A percentile compares a stretch with the other conserved stretches of the same genome.
These are phyloP conservation scores for Noccaea caerulescens DNA, from an alignment of 345 rosid species.

Conservation along the genomic window DNA sequence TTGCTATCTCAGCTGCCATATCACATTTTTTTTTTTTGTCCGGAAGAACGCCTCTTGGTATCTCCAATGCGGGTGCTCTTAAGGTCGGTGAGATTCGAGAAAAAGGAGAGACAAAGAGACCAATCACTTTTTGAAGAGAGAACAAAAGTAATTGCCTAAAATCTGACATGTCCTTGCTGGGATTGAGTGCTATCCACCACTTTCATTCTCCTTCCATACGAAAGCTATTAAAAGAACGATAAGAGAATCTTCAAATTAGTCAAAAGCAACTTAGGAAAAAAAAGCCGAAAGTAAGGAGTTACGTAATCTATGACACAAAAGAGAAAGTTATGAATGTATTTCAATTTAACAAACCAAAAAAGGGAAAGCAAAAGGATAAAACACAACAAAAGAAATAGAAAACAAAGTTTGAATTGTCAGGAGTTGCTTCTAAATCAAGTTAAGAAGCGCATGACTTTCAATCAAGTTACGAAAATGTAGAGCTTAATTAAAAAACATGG, in stretches of 20 bases:
- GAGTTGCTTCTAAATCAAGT: constrained; percentile 45
- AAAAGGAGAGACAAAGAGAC: constrained; percentile 41
- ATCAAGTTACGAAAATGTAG: not conserved
- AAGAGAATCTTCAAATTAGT: constrained; percentile 39
- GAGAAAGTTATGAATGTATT: constrained; percentile 25
- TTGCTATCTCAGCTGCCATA: no score
- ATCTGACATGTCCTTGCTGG: constrained; percentile 35
- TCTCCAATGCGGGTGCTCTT: no score
- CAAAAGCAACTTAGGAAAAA: constrained; percentile 36
- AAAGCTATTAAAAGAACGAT: constrained; percentile 36
- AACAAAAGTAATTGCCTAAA: constrained; percentile 35
- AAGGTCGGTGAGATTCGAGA: constrained; percentile 44
- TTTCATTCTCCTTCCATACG: constrained; percentile 18
- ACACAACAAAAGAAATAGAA: constrained; percentile 20
- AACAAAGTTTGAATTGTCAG: constrained; percentile 38
- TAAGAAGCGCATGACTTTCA: not conserved
- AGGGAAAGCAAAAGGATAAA: constrained; percentile 30
- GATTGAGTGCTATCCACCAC: constrained; percentile 37
- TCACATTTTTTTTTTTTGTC: no score
- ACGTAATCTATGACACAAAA: constrained; percentile 34
- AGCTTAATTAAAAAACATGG: not conserved
- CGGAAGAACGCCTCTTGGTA: no score
- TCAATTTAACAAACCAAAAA: constrained; percentile 13
- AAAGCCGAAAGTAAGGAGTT: constrained; percentile 42
- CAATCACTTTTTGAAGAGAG: constrained; percentile 37